phyloP scores from a whole-genome alignment of 2,329 filamentous ascomycete genomes.

The Fusarium buharicum region DNA sequence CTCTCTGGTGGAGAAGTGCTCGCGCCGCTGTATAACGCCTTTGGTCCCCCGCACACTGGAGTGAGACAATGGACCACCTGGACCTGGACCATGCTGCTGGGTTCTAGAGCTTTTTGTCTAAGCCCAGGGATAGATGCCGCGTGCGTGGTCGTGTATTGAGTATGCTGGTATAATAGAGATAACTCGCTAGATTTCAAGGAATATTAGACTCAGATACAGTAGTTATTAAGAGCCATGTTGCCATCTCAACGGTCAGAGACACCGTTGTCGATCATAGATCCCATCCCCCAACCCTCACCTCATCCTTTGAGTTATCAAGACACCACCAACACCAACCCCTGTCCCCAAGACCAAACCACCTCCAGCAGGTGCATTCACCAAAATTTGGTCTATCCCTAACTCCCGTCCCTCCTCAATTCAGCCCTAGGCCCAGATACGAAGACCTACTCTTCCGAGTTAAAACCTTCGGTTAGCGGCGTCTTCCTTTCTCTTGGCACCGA shows the following conservation, averaged over 20 bases:
- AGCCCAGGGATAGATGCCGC: not conserved
- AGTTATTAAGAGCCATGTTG: not conserved
- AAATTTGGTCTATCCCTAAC: slow-evolving; percentile 27
- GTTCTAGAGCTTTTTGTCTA: slow-evolving; percentile 2
- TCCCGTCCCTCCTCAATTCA: slow-evolving; percentile 29
- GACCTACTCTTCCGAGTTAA: not conserved
- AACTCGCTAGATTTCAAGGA: not conserved
- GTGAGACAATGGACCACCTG: slow-evolving; percentile 13
- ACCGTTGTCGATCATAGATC: not conserved
- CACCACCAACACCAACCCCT: slow-evolving; percentile 20
- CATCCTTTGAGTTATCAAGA: slow-evolving; percentile 1
- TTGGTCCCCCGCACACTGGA: slow-evolving; percentile 27
- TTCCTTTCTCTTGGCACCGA: slow-evolving; percentile 23
- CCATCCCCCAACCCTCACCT: not conserved
- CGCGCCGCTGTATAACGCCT: slow-evolving; percentile 21
- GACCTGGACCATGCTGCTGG: slow-evolving; percentile 24
- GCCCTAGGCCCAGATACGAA: slow-evolving; percentile 3
- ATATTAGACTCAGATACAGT: not conserved
- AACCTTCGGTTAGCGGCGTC: slow-evolving; percentile 21
- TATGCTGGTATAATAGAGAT: not conserved
- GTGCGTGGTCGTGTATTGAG: slow-evolving; percentile 2
- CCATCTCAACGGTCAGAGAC: not conserved
- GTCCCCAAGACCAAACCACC: slow-evolving; percentile 15
- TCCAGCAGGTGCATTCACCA: slow-evolving; percentile 33
- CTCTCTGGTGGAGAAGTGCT: slow-evolving; percentile 14